Evolutionary conservation across 1,284 basidiomycete species (phyloP).

Genomic region (Phaffia rhodozyma): DNA sequence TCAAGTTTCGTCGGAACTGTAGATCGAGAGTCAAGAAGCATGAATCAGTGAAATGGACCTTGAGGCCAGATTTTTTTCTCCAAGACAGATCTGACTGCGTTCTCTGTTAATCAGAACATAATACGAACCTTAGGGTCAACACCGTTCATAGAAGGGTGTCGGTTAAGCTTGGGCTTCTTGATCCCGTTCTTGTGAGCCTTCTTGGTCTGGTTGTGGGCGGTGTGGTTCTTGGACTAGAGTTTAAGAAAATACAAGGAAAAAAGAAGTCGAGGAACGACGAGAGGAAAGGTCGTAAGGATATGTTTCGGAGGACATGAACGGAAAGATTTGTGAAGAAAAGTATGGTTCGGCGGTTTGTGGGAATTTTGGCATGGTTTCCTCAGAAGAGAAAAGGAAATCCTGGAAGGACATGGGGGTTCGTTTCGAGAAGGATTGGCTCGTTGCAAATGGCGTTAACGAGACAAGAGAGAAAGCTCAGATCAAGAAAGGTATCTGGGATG

Average conservation of each 20-base stretch:
- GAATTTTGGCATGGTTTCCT: neutral
- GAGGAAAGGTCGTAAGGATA: neutral
- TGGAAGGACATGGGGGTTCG: too few relatives aligned
- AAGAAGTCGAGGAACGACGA: neutral
- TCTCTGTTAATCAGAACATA: neutral
- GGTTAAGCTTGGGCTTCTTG: slow-evolving; percentile 62
- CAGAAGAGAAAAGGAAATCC: neutral
- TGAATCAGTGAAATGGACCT: neutral
- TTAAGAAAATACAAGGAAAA: neutral
- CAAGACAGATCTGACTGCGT: neutral
- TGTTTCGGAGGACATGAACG: neutral
- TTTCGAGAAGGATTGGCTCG: too few relatives aligned
- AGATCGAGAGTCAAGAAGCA: neutral
- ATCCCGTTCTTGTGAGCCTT: slow-evolving; percentile 90
- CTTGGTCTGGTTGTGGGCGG: slow-evolving; percentile 71
- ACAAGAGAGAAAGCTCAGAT: too few relatives aligned
- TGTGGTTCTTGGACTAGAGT: slow-evolving; percentile 47
- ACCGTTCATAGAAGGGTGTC: slow-evolving; percentile 79
- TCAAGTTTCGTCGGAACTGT: slow-evolving; percentile 39
- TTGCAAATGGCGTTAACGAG: too few relatives aligned
- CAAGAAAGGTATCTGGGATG: too few relatives aligned
- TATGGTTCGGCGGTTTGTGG: too few relatives aligned
- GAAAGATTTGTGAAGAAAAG: neutral
- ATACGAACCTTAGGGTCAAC: slow-evolving; percentile 42
- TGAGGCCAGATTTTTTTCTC: neutral